A percentile compares a stretch with the other conserved stretches of the same genome.
phyloP scores from a whole-genome alignment of 2,329 filamentous ascomycete genomes.

The Byssothecium circinans region DNA sequence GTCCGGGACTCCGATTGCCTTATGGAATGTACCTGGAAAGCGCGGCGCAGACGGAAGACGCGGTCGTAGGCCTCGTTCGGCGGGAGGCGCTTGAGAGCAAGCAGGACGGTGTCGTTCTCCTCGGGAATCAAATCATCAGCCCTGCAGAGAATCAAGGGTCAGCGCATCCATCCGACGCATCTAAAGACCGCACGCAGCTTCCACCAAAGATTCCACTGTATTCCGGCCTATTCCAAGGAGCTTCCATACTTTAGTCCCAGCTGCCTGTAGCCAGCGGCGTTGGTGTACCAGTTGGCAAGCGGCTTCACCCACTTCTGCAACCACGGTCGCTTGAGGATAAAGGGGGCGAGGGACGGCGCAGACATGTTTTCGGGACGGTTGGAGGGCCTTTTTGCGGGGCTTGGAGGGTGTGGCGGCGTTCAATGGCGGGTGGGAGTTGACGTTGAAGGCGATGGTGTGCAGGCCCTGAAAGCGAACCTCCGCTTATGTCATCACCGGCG shows the following conservation, averaged over 20 bases:
- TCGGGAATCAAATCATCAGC: conserved; percentile 94
- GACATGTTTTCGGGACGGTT: conserved; percentile 58
- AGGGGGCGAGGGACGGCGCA: conserved; percentile 71
- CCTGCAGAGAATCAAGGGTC: conserved; percentile 55
- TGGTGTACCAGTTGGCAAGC: conserved; percentile 83
- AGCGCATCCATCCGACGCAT: conserved; percentile 27
- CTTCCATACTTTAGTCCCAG: conserved; percentile 78
- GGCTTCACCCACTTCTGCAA: conserved; percentile 77
- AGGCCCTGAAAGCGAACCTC: conserved; percentile 19
- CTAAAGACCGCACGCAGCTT: conserved; percentile 3
- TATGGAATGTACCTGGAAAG: conserved; percentile 70
- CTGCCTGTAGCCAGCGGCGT: conserved; percentile 89
- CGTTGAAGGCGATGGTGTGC: conserved; percentile 17
- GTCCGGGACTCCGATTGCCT: neutral
- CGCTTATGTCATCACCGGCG: conserved; percentile 1
- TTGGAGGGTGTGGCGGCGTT: conserved; percentile 27
- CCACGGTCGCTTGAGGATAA: conserved; percentile 83
- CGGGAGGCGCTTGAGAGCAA: conserved; percentile 86
- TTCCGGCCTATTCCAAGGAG: conserved; percentile 1
- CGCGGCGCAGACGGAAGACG: conserved; percentile 93
- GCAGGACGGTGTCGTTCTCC: conserved; percentile 83
- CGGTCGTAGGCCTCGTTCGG: conserved; percentile 94
- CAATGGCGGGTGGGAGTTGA: conserved; percentile 26
- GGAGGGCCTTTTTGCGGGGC: conserved; percentile 18
- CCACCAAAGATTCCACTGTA: neutral